Evolutionary conservation across 139 green algal genomes (phyloP), one percentile per base, ranked within the genome.

Genomic region (Micromonas commoda): DNA sequence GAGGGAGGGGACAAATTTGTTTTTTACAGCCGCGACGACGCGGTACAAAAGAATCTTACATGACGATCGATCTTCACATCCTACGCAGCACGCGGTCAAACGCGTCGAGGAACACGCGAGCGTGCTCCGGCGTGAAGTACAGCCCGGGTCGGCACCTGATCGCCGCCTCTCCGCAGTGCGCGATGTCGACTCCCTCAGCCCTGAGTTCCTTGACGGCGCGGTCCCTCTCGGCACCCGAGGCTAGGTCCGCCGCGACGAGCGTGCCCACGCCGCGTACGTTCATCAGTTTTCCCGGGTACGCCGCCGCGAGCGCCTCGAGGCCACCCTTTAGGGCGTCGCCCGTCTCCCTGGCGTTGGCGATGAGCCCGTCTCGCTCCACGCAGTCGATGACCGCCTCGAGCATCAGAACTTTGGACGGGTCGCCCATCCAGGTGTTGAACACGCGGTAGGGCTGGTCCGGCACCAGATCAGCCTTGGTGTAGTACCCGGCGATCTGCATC

Each of bases 371-470:
- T 21, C 45, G 13, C 64, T 71, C 26, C 26, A 71, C 33, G 26
- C 28, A 37, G 4, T 71, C 16, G n/a, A 71, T 4, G 4, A 71
- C 64, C 13, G 29, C 64, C 29, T 71, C 64, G 64, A 71, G 64
- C 29, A 51, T 32, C 32, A 71, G 26, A 32, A 71, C 13, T 29
- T 71, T 71, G 4, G n/a, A 26, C 64, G 64, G 64, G 33, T 71
- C 64, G 4, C 64, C 64, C 64, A 71, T 71, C 64, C 64, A 71
- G 28, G 64, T 71, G 64, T 71, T 71, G 45, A 71, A 71, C 32
- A 71, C 33, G 21, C 64, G 26, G 28, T 71, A 71, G 28, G 64
- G 64, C 33, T n/a, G 3, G 26, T 71, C 64, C 28, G 64, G 64
- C 64, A 33, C 29, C 26, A 71, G 26, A 4, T 38, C 64, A 3